Base-by-base conservation (phyloP, 352 stramenopile species). In the Globisporangium nodosum region DNA sequence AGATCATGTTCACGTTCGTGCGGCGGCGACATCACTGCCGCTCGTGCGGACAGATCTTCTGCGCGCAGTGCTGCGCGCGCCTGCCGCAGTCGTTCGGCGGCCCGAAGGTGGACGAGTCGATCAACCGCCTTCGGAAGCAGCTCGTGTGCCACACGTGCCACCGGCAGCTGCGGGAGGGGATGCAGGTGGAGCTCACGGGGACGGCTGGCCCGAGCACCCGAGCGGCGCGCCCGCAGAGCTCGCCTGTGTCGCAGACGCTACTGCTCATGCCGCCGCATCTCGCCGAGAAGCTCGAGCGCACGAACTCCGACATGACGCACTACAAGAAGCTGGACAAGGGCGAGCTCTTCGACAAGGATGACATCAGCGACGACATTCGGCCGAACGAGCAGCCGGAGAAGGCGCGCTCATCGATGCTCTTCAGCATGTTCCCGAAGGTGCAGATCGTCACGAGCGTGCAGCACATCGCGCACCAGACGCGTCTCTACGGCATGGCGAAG, bases 31-130 rank as follows among this genome's bases (percentile, higher is more conserved):
- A 95, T 53, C 85, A 95, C 49, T 95, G 85, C 55, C 84, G 85
- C 4, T 92, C 82, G 15, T 95, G 85, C 49, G 85, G 85, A 4
- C 85, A 95, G 60, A 88, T 95, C 56, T 95, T 95, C 54, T 95
- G 85, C 48, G 72, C 80, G 3, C 81, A 92, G 48, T 95, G 85
- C 51, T 92, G 81, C 61, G 78, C 83, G 6, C 72, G 84, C 12
- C 64, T 95, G 7, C 81, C 84, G 13, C 79, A 91, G 60, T 92
- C 84, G 1, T 92, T 92, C 60, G 82, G 81, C 42, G 76, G 74
- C 1, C 71, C 72, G 9, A 90, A 90, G 51, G 81, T 88, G 24
- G 81, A 95, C 60, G 82, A 88, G 20, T 90, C 78, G 3, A 91
- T 93, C 65, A 69, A 69, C 24, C 66, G 82, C 4, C 58, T 95